Conservation (phyloP, 148 eudicot genomes). For the Vaccinium corymbosum region DNA sequence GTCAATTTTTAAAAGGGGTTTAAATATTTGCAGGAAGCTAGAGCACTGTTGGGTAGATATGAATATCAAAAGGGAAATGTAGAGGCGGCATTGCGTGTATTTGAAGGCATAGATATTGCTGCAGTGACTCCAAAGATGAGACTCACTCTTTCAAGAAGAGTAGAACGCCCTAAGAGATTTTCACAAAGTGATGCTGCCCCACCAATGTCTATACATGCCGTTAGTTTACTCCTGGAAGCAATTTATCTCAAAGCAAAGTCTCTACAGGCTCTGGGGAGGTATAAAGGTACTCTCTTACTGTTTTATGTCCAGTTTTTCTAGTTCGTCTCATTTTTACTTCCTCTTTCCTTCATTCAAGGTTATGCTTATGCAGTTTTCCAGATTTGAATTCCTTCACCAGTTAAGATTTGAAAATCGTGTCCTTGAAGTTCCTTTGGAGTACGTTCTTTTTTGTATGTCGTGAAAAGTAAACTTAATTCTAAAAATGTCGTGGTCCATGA, state of each 20-base stretch:
- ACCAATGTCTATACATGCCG: slow-evolving; percentile 69
- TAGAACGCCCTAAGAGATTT: slow-evolving; percentile 41
- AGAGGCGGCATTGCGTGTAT: slow-evolving; percentile 88
- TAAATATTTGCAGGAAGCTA: slow-evolving; percentile 67
- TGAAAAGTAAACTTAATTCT: background rate
- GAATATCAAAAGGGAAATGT: slow-evolving; percentile 91
- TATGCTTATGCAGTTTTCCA: background rate
- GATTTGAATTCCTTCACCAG: background rate
- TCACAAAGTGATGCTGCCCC: slow-evolving; percentile 44
- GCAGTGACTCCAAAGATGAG: slow-evolving; percentile 66
- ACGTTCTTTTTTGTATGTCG: background rate
- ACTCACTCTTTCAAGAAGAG: slow-evolving; percentile 47
- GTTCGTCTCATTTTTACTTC: background rate
- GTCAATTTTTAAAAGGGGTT: background rate
- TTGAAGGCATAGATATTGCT: slow-evolving; percentile 84
- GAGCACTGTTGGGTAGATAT: slow-evolving; percentile 86
- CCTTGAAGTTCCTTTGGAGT: background rate
- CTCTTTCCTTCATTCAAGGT: background rate
- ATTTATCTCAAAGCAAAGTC: slow-evolving; percentile 81
- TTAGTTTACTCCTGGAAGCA: slow-evolving; percentile 71
- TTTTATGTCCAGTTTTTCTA: background rate
- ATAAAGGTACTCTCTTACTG: slow-evolving; percentile 46
- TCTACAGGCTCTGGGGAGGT: slow-evolving; percentile 71
- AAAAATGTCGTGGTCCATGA: background rate
- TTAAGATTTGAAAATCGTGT: background rate